Conservation (phyloP, 495 filamentous ascomycete species). For the Penicillium ochrochloron region DNA sequence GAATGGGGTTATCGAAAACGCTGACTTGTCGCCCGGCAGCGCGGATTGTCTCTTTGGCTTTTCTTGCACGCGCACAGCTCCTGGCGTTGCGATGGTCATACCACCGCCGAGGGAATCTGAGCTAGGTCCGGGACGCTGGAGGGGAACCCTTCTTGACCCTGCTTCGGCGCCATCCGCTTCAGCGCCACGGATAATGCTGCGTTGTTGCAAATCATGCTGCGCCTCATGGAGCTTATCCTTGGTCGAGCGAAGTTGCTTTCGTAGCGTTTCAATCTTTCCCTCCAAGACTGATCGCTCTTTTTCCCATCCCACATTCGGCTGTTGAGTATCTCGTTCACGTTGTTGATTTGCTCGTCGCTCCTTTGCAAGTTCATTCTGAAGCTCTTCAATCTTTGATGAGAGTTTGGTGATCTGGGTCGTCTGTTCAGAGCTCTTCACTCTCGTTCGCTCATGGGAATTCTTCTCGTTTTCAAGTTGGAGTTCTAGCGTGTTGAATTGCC, state of each 20-base stretch:
- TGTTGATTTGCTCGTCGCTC: constrained; percentile 47
- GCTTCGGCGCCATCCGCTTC: constrained; percentile 35
- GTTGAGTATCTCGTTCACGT: constrained; percentile 35
- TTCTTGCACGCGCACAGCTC: constrained; percentile 61
- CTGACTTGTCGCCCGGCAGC: constrained; percentile 79
- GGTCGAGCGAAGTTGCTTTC: constrained; percentile 65
- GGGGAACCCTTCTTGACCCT: constrained; percentile 38
- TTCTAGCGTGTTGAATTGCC: constrained; percentile 73
- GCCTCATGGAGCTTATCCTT: constrained; percentile 72
- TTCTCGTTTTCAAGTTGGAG: constrained; percentile 82
- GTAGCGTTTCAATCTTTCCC: constrained; percentile 68
- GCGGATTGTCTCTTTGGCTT: constrained; percentile 56
- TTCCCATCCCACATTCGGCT: constrained; percentile 52
- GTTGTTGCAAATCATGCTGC: constrained; percentile 50
- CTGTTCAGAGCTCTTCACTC: constrained; percentile 52
- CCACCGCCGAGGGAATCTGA: constrained; percentile 53
- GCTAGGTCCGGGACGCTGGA: constrained; percentile 47
- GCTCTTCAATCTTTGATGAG: constrained; percentile 42
- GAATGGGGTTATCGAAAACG: constrained; percentile 91
- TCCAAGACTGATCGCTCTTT: constrained; percentile 62
- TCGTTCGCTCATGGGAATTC: constrained; percentile 63
- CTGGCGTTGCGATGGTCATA: constrained; percentile 68
- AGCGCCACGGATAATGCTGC: constrained; percentile 25
- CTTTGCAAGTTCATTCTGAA: constrained; percentile 50
- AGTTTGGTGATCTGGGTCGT: constrained; percentile 53